Evolutionary conservation across 768 basidiomycete species (phyloP).

Genomic region (Mycena polygramma): DNA sequence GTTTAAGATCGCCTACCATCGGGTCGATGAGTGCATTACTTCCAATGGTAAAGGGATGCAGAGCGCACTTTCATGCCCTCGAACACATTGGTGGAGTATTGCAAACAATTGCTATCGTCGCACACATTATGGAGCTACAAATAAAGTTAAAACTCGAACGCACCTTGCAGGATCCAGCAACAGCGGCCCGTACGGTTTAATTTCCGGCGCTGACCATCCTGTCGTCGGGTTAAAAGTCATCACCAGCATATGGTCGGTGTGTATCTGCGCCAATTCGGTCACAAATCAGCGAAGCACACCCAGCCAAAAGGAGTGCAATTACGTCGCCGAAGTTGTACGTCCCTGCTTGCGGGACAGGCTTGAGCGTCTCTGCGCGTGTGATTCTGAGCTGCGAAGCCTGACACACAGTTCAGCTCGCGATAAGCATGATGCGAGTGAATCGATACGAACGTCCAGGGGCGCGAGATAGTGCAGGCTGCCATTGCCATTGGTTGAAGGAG

Average conservation of each 20-base stretch:
- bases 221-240: slow-evolving; percentile 69
- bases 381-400: slow-evolving; percentile 71
- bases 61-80: slow-evolving; percentile 82
- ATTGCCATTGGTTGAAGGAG: too few relatives aligned
- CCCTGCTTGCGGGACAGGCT: slow-evolving; percentile 63
- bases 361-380: slow-evolving; percentile 59
- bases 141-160: background rate
- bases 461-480: too few relatives aligned
- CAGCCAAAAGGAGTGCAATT: slow-evolving; percentile 30
- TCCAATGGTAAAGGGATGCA: background rate
- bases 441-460: too few relatives aligned
- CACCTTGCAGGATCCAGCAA: slow-evolving; percentile 76
- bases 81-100: slow-evolving; percentile 89
- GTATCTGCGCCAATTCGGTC: slow-evolving; percentile 52
- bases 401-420: too few relatives aligned
- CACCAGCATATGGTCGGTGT: slow-evolving; percentile 85
- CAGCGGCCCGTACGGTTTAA: slow-evolving; percentile 81
- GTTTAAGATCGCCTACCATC: slow-evolving; percentile 71
- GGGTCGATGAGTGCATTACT: too few relatives aligned
- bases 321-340: slow-evolving; percentile 72
- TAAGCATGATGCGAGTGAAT: too few relatives aligned
- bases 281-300: slow-evolving; percentile 14
- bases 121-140: background rate
- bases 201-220: slow-evolving; percentile 81
- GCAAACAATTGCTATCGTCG: slow-evolving; percentile 70